Evolutionary conservation across 176 grass and related monocot species (phyloP).

Genomic region (Chloris gayana): DNA sequence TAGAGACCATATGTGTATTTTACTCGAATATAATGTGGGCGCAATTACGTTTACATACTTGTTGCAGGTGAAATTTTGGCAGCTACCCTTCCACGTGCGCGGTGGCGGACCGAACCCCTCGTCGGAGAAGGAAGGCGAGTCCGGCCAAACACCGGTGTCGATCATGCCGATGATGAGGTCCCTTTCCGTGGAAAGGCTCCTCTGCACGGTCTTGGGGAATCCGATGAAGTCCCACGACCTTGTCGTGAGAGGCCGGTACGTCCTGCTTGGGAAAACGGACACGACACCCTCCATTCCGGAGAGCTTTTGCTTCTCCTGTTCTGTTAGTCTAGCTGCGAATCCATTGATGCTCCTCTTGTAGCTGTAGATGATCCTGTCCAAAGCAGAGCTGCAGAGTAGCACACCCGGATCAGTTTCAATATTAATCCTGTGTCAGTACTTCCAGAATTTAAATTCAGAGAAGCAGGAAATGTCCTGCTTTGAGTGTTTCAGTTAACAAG

Average conservation of each 20-base stretch:
- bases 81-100: conserved; percentile 21
- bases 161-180: conserved; percentile 51
- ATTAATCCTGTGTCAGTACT: neutral
- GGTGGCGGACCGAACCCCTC: conserved; percentile 39
- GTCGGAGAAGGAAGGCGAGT: conserved; percentile 33
- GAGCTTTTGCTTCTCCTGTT: neutral
- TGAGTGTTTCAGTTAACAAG: neutral
- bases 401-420: neutral
- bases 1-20: no score
- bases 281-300: conserved; percentile 12
- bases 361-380: conserved; percentile 36
- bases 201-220: conserved; percentile 8
- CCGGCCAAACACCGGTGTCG: conserved; percentile 43
- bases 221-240: conserved; percentile 52
- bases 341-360: conserved; percentile 33
- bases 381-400: neutral
- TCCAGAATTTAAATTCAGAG: no score
- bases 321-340: conserved; percentile 32
- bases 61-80: conserved; percentile 37
- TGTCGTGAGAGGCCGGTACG: conserved; percentile 24
- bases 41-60: conserved; percentile 13
- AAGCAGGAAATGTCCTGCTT: neutral
- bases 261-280: conserved; percentile 23
- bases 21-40: neutral
- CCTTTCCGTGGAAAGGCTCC: conserved; percentile 11